A percentile compares a stretch with the other conserved stretches of the same genome.
Conservation (phyloP, 2,329 filamentous ascomycete species). For the Fusarium drepaniforme region DNA sequence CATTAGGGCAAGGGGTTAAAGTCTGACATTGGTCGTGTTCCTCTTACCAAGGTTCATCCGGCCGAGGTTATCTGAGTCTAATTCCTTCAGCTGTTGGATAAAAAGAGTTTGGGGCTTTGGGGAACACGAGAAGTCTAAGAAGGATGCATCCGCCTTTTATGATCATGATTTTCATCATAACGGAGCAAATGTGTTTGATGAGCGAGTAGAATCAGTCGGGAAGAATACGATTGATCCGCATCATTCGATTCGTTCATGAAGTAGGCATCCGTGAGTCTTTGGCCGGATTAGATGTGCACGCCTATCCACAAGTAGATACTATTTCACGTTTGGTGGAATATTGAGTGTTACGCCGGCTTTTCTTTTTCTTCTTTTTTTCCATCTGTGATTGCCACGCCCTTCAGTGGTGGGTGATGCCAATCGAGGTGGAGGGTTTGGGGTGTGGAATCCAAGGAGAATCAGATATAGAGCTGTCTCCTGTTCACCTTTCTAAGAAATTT, state of each 20-base stretch:
- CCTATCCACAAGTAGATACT: not conserved
- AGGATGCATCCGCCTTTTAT: not conserved
- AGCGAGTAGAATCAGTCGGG: not conserved
- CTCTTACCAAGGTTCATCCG: not conserved
- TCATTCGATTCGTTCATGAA: not conserved
- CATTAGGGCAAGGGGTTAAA: not conserved
- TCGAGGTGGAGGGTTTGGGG: no score
- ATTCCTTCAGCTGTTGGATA: not conserved
- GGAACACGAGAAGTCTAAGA: not conserved
- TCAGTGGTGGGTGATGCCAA: no score
- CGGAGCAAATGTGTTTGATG: not conserved
- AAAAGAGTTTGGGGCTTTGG: not conserved
- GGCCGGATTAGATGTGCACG: not conserved
- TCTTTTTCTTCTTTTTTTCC: no score
- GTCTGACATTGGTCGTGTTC: not conserved
- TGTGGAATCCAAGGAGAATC: no score
- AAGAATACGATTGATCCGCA: not conserved
- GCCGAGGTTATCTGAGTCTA: not conserved
- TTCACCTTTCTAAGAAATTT: no score
- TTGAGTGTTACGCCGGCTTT: no score
- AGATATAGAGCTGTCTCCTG: no score
- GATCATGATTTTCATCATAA: not conserved
- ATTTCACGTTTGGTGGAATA: not conserved
- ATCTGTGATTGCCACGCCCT: no score
- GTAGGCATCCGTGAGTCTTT: not conserved